Conservation (phyloP, 2,329 filamentous ascomycete genomes). For the Aciculosporium take region DNA sequence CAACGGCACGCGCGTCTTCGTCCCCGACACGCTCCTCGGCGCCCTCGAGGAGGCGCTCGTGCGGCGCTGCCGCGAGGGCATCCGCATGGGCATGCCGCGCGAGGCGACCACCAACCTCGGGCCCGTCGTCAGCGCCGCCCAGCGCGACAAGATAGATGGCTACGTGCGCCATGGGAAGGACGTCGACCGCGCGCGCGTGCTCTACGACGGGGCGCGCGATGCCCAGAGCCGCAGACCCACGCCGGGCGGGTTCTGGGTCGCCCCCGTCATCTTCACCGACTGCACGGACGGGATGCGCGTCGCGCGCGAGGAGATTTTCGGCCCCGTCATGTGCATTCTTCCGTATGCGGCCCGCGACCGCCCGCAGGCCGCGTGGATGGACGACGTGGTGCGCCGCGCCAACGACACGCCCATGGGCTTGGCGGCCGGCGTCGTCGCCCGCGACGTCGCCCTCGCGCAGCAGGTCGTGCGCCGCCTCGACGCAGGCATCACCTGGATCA, state of each 20-base stretch:
- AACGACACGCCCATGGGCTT: constrained; percentile 68
- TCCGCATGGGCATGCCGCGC: constrained; percentile 61
- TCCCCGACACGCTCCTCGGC: constrained; percentile 50
- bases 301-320: constrained; percentile 73
- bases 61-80: constrained; percentile 39
- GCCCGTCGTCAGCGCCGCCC: constrained; percentile 60
- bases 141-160: constrained; percentile 61
- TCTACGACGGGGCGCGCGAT: constrained; percentile 55
- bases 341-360: constrained; percentile 42
- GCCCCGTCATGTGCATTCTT: constrained; percentile 72
- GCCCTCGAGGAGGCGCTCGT: constrained; percentile 56
- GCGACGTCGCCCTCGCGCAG: constrained; percentile 60
- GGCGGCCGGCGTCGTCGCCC: constrained; percentile 72
- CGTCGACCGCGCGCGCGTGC: constrained; percentile 55
- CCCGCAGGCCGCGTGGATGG: constrained; percentile 28
- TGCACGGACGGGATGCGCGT: constrained; percentile 75
- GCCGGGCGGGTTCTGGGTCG: constrained; percentile 64
- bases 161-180: constrained; percentile 68
- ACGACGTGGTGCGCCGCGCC: constrained; percentile 56
- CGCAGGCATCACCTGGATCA: constrained; percentile 83
- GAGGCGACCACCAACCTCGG: constrained; percentile 68
- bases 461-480: constrained; percentile 55
- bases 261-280: constrained; percentile 73
- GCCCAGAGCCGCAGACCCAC: constrained; percentile 34
- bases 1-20: constrained; percentile 78